Conservation (phyloP, 768 basidiomycete species). For the Mycena crocata region DNA sequence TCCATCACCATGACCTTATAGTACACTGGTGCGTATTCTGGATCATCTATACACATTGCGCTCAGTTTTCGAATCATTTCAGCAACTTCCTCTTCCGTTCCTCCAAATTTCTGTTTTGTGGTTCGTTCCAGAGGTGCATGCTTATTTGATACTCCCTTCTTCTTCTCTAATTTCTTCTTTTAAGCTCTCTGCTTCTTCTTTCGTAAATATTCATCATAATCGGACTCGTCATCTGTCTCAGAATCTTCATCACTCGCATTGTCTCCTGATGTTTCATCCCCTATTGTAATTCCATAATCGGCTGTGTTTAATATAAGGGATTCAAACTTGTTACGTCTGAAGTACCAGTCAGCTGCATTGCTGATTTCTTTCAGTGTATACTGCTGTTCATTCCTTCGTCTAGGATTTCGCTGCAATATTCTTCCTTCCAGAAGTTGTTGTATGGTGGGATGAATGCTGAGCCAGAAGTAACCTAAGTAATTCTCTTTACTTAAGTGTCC, state of each 20-base stretch:
- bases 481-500: too few relatives aligned
- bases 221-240: conserved; percentile 1
- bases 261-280: too few relatives aligned
- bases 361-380: conserved; percentile 3
- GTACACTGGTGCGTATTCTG: conserved; percentile 23
- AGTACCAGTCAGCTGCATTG: conserved; percentile 16
- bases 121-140: background rate
- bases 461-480: background rate
- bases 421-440: background rate
- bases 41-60: conserved; percentile 23
- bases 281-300: too few relatives aligned
- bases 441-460: background rate
- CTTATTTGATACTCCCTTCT: background rate
- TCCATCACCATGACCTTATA: conserved; percentile 28
- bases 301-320: conserved; percentile 2
- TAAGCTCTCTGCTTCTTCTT: background rate
- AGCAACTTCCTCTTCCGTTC: background rate
- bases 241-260: conserved; percentile 11
- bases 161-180: background rate
- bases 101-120: background rate
- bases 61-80: conserved; percentile 7
- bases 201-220: background rate
- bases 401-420: background rate
- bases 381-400: background rate
- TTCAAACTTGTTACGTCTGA: conserved; percentile 10